These are phyloP conservation scores for Diaporthe aspalathi DNA, from an alignment of 2,329 filamentous ascomycete genomes.

Conservation along the genomic window DNA sequence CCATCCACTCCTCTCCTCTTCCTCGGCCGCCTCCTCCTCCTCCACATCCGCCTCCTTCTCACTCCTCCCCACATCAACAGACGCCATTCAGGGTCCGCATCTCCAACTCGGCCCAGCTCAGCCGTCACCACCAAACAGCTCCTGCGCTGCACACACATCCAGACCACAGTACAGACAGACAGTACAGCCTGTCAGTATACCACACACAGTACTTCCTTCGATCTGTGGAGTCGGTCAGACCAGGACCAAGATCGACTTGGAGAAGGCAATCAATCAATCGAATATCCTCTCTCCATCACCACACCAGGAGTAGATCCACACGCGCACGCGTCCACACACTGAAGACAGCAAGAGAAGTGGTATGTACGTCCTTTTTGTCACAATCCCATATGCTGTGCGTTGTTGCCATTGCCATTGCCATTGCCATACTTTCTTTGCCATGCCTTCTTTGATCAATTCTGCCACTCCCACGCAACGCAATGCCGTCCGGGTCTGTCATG, in stretches of 20 bases:
- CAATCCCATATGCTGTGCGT: background rate
- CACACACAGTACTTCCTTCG: background rate
- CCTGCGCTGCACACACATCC: background rate
- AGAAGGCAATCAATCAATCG: slow-evolving; percentile 34
- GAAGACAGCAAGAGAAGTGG: background rate
- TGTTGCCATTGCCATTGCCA: too few species aligned
- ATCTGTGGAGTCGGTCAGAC: slow-evolving; percentile 20
- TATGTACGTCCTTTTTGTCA: slow-evolving; percentile 27
- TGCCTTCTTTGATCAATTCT: background rate
- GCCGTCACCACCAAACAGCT: background rate
- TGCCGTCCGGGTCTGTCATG: background rate
- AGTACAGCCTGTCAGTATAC: background rate
- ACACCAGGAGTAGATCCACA: slow-evolving; percentile 18
- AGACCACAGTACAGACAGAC: background rate
- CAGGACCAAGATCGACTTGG: slow-evolving; percentile 26
- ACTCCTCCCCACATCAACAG: slow-evolving; percentile 7
- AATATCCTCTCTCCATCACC: background rate
- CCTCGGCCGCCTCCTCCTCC: too few species aligned
- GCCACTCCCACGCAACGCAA: background rate
- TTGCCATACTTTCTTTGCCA: background rate
- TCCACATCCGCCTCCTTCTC: background rate
- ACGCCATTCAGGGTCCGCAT: slow-evolving; percentile 22
- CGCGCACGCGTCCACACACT: background rate
- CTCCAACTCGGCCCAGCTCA: slow-evolving; percentile 30
- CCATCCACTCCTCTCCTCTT: background rate